phyloP scores from a whole-genome alignment of 176 grass and related monocot genomes.

The Musa itinerans region DNA sequence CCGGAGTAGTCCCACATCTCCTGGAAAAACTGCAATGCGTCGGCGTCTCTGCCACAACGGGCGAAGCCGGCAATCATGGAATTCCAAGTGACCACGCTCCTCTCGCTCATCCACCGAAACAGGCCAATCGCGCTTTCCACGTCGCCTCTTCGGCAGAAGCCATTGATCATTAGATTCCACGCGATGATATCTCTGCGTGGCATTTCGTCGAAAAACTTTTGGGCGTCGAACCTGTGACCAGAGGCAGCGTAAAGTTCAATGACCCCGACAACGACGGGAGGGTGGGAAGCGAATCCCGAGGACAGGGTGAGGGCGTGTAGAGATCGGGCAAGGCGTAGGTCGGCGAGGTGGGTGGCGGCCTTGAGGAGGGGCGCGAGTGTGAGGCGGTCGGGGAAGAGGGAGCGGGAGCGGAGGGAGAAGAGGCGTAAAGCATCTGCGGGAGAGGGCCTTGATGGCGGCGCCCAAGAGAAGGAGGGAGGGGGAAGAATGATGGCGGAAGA shows the following conservation, averaged over 20 bases:
- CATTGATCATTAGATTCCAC: constrained; percentile 18
- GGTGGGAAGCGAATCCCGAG: constrained; percentile 40
- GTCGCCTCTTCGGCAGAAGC: constrained; percentile 13
- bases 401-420: constrained; percentile 22
- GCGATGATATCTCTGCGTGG: constrained; percentile 20
- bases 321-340: constrained; percentile 11
- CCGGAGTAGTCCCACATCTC: constrained; percentile 26
- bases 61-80: constrained; percentile 33
- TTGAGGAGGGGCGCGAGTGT: constrained; percentile 30
- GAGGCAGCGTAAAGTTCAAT: constrained; percentile 10
- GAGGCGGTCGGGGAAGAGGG: constrained; percentile 18
- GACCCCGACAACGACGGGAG: constrained; percentile 11
- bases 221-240: constrained; percentile 11
- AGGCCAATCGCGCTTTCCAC: background rate
- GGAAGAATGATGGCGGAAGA: constrained; percentile 22
- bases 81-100: constrained; percentile 55
- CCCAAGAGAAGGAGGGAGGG: constrained; percentile 34
- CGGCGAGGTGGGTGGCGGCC: constrained; percentile 19
- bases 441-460: constrained; percentile 37
- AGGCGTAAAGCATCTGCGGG: constrained; percentile 23
- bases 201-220: constrained; percentile 46
- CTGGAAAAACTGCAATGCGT: constrained; percentile 27
- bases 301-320: constrained; percentile 35
- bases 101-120: constrained; percentile 10
- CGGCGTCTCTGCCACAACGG: constrained; percentile 17